A percentile compares a stretch with the other conserved stretches of the same genome.
Conservation (phyloP, 805 yeast species). For the Clavispora carvajalis region DNA sequence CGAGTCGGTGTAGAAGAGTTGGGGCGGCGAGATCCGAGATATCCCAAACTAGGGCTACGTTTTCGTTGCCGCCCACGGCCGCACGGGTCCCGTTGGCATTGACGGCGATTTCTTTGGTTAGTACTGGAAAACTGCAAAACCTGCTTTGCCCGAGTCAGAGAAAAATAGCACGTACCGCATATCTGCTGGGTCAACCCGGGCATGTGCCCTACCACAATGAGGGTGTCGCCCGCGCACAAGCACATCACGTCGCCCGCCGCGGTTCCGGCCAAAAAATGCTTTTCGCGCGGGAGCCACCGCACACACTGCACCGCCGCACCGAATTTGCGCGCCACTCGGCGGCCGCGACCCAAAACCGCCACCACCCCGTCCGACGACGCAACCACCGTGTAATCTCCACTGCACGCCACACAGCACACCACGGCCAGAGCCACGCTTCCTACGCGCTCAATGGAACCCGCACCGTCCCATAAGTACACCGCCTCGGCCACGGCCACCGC, state of each 20-base stretch:
- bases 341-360: conserved; percentile 22
- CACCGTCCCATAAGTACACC: conserved; percentile 61
- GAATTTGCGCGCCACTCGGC: conserved; percentile 26
- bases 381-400: conserved; percentile 24
- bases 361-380: conserved; percentile 51
- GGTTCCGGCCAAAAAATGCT: conserved; percentile 56
- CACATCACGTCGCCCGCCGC: conserved; percentile 54
- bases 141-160: too few relatives aligned
- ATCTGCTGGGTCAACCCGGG: conserved; percentile 31
- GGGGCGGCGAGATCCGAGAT: conserved; percentile 36
- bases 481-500: conserved; percentile 62
- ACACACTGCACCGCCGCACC: conserved; percentile 44
- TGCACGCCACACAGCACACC: conserved; percentile 13
- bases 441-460: conserved; percentile 36
- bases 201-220: conserved; percentile 13
- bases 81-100: conserved; percentile 49
- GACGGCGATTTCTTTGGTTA: conserved; percentile 51
- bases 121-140: too few relatives aligned
- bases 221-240: conserved; percentile 18
- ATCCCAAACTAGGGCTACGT: conserved; percentile 75
- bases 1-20: conserved; percentile 41
- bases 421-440: background rate
- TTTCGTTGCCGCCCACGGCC: conserved; percentile 84
- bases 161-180: conserved; percentile 36
- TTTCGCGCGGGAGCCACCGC: conserved; percentile 49